Evolutionary conservation across 768 basidiomycete species (phyloP).

Genomic region (Macrolepiota albuminosa): DNA sequence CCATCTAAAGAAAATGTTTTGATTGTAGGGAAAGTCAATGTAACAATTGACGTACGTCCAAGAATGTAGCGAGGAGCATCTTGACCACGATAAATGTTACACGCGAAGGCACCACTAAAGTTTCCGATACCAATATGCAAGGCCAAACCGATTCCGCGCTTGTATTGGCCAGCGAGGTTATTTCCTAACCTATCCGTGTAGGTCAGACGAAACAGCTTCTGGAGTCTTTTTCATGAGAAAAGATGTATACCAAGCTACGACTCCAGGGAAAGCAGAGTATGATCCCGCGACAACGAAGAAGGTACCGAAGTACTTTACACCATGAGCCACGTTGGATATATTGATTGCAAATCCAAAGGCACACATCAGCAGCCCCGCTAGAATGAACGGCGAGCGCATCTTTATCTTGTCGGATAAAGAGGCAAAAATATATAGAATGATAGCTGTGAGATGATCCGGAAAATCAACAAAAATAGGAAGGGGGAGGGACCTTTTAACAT

Average conservation of each 20-base stretch:
- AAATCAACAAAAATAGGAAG: neutral
- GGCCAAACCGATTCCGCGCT: slow-evolving; percentile 65
- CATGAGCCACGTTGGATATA: slow-evolving; percentile 44
- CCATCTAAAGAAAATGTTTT: slow-evolving; percentile 37
- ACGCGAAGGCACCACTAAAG: slow-evolving; percentile 58
- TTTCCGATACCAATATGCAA: slow-evolving; percentile 67
- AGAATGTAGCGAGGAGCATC: slow-evolving; percentile 58
- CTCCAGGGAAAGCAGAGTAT: slow-evolving; percentile 55
- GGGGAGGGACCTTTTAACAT: slow-evolving; percentile 16
- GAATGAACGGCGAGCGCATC: slow-evolving; percentile 55
- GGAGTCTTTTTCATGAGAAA: neutral
- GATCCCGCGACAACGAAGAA: slow-evolving; percentile 65
- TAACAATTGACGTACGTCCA: slow-evolving; percentile 46
- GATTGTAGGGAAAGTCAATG: neutral
- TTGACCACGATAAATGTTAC: slow-evolving; percentile 54
- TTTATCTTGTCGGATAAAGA: slow-evolving; percentile 53
- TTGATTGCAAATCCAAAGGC: slow-evolving; percentile 62
- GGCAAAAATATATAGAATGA: slow-evolving; percentile 40
- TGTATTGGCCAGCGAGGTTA: slow-evolving; percentile 65
- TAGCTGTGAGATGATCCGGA: neutral
- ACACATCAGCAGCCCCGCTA: slow-evolving; percentile 43
- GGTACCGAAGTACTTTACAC: slow-evolving; percentile 69
- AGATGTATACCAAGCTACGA: slow-evolving; percentile 52
- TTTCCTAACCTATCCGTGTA: slow-evolving; percentile 48
- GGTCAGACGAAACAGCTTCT: neutral